phyloP scores from a whole-genome alignment of 2,329 filamentous ascomycete species.

The Talaromyces amestolkiae region DNA sequence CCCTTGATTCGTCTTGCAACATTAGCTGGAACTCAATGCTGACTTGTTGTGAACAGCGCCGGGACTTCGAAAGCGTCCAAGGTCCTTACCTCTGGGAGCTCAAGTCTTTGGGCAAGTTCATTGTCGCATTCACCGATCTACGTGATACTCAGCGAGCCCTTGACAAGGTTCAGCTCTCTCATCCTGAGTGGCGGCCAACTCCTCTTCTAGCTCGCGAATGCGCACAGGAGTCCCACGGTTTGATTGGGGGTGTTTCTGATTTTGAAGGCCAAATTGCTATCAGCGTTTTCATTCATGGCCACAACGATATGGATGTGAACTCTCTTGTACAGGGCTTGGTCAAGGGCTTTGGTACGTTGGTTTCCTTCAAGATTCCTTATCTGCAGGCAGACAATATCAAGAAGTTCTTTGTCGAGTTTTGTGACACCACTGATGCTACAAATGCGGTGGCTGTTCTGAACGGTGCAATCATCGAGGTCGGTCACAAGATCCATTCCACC shows the following conservation, averaged over 20 bases:
- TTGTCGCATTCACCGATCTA: conserved; percentile 60
- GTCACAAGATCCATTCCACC: not conserved
- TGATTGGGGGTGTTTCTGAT: conserved; percentile 35
- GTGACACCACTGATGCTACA: conserved; percentile 37
- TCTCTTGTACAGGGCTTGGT: conserved; percentile 45
- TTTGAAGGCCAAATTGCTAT: conserved; percentile 59
- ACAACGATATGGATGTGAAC: conserved; percentile 41
- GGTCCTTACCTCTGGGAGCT: conserved; percentile 39
- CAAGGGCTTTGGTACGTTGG: conserved; percentile 40
- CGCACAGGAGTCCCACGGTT: conserved; percentile 36
- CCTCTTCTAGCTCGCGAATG: conserved; percentile 50
- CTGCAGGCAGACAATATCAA: conserved; percentile 31
- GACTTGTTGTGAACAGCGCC: conserved; percentile 26
- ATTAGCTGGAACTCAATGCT: not conserved
- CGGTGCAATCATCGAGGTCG: conserved; percentile 36
- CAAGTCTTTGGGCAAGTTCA: conserved; percentile 45
- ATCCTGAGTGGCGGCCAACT: conserved; percentile 49
- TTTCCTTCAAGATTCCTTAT: conserved; percentile 32
- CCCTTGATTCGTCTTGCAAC: conserved; percentile 3
- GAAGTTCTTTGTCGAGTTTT: conserved; percentile 42
- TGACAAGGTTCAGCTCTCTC: conserved; percentile 46
- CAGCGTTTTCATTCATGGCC: conserved; percentile 44
- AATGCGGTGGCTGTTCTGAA: conserved; percentile 37
- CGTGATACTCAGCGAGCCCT: conserved; percentile 57
- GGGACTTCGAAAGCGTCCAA: conserved; percentile 38